A percentile compares a stretch with the other conserved stretches of the same genome.
phyloP scores from a whole-genome alignment of 345 rosid genomes.

The Combretum micranthum region DNA sequence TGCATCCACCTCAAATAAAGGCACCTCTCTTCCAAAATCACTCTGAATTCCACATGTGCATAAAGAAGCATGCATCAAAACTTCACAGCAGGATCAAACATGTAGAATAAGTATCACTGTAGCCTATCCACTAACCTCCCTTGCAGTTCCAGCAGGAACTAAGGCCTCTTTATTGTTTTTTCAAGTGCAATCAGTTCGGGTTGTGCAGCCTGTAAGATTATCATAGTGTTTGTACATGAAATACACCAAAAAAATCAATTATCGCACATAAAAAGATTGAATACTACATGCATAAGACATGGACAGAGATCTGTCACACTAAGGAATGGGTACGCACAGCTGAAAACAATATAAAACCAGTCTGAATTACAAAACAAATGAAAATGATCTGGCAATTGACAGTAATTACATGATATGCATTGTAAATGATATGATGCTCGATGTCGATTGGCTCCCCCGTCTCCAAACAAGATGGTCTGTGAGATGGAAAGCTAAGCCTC shows the following conservation, averaged over 20 bases:
- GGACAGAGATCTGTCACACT: too few relatives aligned
- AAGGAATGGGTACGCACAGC: too few relatives aligned
- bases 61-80: constrained; percentile 5
- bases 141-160: constrained; percentile 80
- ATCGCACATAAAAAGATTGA: too few relatives aligned
- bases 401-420: constrained; percentile 64
- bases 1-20: constrained; percentile 90
- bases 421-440: constrained; percentile 81
- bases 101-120: too few relatives aligned
- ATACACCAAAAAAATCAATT: too few relatives aligned
- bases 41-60: constrained; percentile 22
- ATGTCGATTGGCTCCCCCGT: constrained; percentile 89
- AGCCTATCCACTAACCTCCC: constrained; percentile 50
- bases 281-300: too few relatives aligned
- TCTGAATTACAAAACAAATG: too few relatives aligned
- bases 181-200: constrained; percentile 85
- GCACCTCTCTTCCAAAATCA: constrained; percentile 91
- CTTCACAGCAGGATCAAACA: too few relatives aligned
- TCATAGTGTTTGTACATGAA: too few relatives aligned
- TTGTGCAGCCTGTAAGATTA: constrained; percentile 57
- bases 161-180: constrained; percentile 76
- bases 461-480: constrained; percentile 82
- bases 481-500: constrained; percentile 61
- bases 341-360: too few relatives aligned
- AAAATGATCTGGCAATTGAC: neutral